A percentile compares a stretch with the other conserved stretches of the same genome.
Conservation (phyloP, 805 yeast species). For the Kluyveromyces lactis region DNA sequence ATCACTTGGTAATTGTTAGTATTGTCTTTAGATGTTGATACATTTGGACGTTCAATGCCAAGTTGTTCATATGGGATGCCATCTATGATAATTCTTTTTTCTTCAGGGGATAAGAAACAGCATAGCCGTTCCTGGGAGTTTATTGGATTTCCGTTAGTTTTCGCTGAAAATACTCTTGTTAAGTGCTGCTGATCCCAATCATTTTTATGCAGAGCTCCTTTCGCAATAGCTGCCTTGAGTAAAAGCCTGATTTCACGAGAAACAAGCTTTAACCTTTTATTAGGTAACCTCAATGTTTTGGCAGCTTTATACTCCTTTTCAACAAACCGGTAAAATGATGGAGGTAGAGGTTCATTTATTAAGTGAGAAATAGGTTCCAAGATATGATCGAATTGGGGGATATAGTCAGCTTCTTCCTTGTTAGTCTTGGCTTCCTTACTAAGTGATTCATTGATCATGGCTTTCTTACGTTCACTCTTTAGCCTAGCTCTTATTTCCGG, state of each 20-base stretch:
- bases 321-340: constrained; percentile 3
- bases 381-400: neutral
- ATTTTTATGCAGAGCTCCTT: neutral
- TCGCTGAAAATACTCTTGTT: neutral
- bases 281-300: neutral
- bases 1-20: neutral
- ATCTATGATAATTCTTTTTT: neutral
- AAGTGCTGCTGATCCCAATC: constrained; percentile 4
- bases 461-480: neutral
- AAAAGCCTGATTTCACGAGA: neutral
- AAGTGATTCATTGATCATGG: no score
- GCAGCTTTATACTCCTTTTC: neutral
- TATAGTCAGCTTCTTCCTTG: neutral
- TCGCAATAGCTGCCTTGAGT: neutral
- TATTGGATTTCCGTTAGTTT: neutral
- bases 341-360: neutral
- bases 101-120: neutral
- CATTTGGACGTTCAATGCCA: constrained; percentile 1
- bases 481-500: neutral
- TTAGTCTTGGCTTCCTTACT: no score
- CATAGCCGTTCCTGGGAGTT: neutral
- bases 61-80: constrained; percentile 1
- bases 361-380: constrained; percentile 1
- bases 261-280: neutral
- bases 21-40: neutral